phyloP scores from a whole-genome alignment of 148 eudicot genomes.

The Silene latifolia region DNA sequence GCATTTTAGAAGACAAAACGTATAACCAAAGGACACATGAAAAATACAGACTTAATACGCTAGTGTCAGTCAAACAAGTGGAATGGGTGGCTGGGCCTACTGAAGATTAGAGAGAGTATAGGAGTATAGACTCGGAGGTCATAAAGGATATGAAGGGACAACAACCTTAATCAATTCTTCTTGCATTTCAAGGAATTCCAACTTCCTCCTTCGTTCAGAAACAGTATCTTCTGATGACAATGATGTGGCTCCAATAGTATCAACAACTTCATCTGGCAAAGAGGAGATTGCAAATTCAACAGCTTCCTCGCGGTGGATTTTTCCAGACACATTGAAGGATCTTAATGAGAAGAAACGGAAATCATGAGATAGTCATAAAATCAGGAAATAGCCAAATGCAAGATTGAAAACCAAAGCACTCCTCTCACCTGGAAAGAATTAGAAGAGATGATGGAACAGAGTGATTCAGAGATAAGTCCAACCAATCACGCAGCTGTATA shows the following conservation, averaged over 20 bases:
- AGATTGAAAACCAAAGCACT: slow-evolving; percentile 3
- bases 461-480: slow-evolving; percentile 72
- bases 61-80: slow-evolving; percentile 8
- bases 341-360: slow-evolving; percentile 31
- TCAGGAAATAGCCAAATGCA: slow-evolving; percentile 12
- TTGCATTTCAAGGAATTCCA: slow-evolving; percentile 82
- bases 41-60: neutral
- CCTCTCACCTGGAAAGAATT: slow-evolving; percentile 63
- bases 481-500: slow-evolving; percentile 70
- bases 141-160: neutral
- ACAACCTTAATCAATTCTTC: slow-evolving; percentile 76
- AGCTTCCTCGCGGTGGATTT: slow-evolving; percentile 70
- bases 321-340: slow-evolving; percentile 73
- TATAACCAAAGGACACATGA: neutral
- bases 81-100: neutral
- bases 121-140: neutral
- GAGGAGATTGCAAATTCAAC: slow-evolving; percentile 70
- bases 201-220: slow-evolving; percentile 74
- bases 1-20: neutral
- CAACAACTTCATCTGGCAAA: slow-evolving; percentile 82
- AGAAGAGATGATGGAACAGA: slow-evolving; percentile 76
- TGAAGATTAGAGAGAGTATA: neutral
- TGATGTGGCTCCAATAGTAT: slow-evolving; percentile 59
- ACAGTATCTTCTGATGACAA: slow-evolving; percentile 69
- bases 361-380: slow-evolving; percentile 7